phyloP scores from a whole-genome alignment of 1,139 yeast species.

The Yamadazyma sp. region DNA sequence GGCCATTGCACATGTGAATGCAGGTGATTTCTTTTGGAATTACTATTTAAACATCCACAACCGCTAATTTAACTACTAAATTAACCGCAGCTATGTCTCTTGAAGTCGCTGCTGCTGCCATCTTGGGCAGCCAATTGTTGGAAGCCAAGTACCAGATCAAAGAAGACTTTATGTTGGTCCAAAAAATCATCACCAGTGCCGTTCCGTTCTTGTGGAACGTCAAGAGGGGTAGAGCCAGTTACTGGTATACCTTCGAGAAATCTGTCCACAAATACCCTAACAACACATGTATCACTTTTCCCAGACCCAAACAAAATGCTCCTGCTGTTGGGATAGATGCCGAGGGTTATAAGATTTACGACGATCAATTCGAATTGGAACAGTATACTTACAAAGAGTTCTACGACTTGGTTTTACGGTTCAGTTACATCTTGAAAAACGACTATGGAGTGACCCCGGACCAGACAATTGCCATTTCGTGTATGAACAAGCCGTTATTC shows the following conservation, averaged over 20 bases:
- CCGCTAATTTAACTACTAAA: no score
- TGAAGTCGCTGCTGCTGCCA: constrained; percentile 46
- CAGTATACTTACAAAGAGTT: constrained; percentile 66
- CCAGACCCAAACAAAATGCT: constrained; percentile 49
- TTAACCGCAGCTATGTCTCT: constrained; percentile 12
- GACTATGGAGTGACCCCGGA: constrained; percentile 65
- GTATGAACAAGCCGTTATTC: constrained; percentile 82
- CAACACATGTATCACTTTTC: constrained; percentile 58
- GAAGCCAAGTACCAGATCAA: constrained; percentile 53
- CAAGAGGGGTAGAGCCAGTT: constrained; percentile 52
- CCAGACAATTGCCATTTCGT: constrained; percentile 75
- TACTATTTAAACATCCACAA: not conserved
- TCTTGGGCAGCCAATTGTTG: constrained; percentile 44
- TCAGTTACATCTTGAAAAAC: constrained; percentile 62
- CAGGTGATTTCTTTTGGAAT: not conserved
- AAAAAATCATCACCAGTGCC: constrained; percentile 41
- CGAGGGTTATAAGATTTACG: constrained; percentile 41
- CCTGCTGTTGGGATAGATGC: constrained; percentile 28
- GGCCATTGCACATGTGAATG: constrained; percentile 1
- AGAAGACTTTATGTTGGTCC: constrained; percentile 54
- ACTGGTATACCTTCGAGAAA: constrained; percentile 65
- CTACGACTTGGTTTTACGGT: constrained; percentile 61
- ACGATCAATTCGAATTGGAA: constrained; percentile 60
- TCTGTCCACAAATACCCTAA: constrained; percentile 52
- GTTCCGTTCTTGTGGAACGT: constrained; percentile 45